Evolutionary conservation across 305 asterid species (phyloP).

Genomic region (Fraxinus velutina): DNA sequence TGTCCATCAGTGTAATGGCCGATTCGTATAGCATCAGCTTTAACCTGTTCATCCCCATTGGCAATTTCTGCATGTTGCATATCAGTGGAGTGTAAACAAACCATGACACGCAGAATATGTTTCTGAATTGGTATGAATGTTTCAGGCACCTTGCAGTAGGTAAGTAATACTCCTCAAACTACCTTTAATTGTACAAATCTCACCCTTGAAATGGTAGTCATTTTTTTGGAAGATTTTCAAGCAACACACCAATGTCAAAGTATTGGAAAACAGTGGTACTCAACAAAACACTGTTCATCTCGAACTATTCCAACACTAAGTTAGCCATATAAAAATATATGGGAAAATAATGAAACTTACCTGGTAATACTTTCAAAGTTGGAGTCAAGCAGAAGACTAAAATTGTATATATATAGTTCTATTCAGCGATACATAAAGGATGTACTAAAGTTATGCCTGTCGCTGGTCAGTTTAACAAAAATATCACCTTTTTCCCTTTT

Average conservation of each 20-base stretch:
- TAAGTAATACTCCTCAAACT: constrained; percentile 11
- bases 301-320: neutral
- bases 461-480: neutral
- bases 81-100: constrained; percentile 16
- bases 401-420: neutral
- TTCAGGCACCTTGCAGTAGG: constrained; percentile 9
- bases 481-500: constrained; percentile 8
- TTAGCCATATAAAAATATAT: neutral
- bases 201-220: neutral
- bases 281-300: neutral
- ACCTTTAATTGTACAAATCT: neutral
- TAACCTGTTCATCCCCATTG: constrained; percentile 80
- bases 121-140: neutral
- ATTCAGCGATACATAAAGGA: constrained; percentile 1
- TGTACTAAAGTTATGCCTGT: neutral
- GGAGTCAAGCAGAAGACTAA: constrained; percentile 9
- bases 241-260: neutral
- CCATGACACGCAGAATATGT: neutral
- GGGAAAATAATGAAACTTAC: neutral
- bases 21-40: constrained; percentile 83
- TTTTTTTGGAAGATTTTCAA: constrained; percentile 7
- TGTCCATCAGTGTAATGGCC: constrained; percentile 78
- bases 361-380: neutral
- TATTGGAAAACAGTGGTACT: neutral
- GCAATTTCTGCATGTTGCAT: constrained; percentile 54